phyloP scores from a whole-genome alignment of 176 grass and related monocot genomes.

The Triticum urartu region DNA sequence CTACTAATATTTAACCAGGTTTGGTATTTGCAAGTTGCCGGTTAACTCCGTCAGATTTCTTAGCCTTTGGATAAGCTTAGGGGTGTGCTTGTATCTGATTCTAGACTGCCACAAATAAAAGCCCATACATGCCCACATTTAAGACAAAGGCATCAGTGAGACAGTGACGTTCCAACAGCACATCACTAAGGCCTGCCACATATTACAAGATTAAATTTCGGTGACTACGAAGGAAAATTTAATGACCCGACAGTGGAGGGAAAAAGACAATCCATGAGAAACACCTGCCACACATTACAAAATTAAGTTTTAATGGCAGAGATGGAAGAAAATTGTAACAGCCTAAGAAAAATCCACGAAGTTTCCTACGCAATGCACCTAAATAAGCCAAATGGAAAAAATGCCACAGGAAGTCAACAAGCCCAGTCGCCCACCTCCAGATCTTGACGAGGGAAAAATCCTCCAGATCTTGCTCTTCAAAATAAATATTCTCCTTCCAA shows the following conservation, averaged over 20 bases:
- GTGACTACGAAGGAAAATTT: neutral
- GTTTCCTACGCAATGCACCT: neutral
- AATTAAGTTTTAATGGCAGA: neutral
- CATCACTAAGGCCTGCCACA: neutral
- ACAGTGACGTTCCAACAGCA: neutral
- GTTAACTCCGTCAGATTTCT: neutral
- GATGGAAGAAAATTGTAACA: neutral
- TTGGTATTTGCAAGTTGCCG: neutral
- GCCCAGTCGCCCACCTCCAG: neutral
- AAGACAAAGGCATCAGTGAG: neutral
- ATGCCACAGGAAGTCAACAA: neutral
- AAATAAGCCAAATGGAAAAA: neutral
- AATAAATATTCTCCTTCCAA: neutral
- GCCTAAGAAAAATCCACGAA: neutral
- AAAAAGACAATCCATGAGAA: neutral
- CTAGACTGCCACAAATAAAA: neutral
- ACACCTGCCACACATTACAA: neutral
- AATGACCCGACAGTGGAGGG: too few species aligned
- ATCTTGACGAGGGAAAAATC: neutral
- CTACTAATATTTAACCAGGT: neutral
- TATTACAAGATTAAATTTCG: neutral
- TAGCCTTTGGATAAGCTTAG: neutral
- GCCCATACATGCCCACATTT: neutral
- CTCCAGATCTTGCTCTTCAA: neutral
- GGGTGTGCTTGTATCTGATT: neutral